A percentile compares a stretch with the other conserved stretches of the same genome.
phyloP scores from a whole-genome alignment of 768 basidiomycete species.

The Amanita thiersii region DNA sequence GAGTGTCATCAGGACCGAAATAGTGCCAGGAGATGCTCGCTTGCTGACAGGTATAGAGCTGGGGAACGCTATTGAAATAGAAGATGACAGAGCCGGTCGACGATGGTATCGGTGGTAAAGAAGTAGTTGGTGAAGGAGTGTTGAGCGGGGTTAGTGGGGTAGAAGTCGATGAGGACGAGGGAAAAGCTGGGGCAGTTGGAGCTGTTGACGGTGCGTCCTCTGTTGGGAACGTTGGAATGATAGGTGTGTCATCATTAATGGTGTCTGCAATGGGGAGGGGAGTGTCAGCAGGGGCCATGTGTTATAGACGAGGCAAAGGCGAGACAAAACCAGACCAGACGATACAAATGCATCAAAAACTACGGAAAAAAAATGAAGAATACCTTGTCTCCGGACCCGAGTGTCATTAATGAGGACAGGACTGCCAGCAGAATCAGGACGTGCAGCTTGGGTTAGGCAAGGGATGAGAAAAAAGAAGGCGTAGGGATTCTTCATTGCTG shows the following conservation, averaged over 20 bases:
- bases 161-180: background rate
- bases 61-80: constrained; percentile 12
- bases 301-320: background rate
- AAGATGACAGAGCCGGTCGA: constrained; percentile 13
- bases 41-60: constrained; percentile 20
- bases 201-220: background rate
- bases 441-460: background rate
- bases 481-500: background rate
- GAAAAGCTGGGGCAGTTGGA: background rate
- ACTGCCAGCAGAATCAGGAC: too few species aligned
- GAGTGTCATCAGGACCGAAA: constrained; percentile 17
- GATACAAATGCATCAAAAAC: background rate
- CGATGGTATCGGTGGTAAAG: background rate
- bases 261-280: background rate
- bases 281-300: background rate
- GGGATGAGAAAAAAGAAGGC: background rate
- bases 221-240: too few species aligned
- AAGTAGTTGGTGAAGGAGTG: background rate
- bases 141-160: background rate
- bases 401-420: too few species aligned
- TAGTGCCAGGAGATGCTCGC: constrained; percentile 30
- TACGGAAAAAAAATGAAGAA: background rate
- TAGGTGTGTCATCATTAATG: too few species aligned
- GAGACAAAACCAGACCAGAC: too few species aligned
- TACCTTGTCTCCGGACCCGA: background rate